These are phyloP conservation scores for Fusarium cicatricum DNA, from an alignment of 2,329 filamentous ascomycete genomes.

Conservation along the genomic window DNA sequence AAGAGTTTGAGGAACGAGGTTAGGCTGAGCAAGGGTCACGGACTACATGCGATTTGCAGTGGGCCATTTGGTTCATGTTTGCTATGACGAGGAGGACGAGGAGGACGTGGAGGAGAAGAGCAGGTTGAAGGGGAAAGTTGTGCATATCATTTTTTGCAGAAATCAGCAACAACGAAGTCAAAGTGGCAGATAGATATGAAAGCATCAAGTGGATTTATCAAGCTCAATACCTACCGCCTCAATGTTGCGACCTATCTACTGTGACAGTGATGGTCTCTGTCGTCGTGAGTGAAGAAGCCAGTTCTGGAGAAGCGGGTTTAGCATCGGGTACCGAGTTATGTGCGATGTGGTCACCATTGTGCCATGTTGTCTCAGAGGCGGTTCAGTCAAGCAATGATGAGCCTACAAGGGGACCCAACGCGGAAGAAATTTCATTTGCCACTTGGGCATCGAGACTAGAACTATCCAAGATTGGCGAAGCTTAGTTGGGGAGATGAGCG, in stretches of 20 bases:
- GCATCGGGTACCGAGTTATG: not conserved
- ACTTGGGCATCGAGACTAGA: conserved; percentile 31
- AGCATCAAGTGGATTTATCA: not conserved
- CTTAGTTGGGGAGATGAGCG: conserved; percentile 5
- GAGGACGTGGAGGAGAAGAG: not conserved
- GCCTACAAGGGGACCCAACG: conserved; percentile 11
- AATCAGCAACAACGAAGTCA: not conserved
- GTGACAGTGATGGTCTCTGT: not conserved
- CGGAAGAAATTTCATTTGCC: conserved; percentile 17
- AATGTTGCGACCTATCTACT: not conserved
- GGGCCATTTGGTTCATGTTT: no score
- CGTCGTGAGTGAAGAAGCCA: no score
- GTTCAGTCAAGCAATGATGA: not conserved
- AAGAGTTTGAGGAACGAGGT: conserved; percentile 1
- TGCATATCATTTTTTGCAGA: not conserved
- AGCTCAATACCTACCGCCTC: not conserved
- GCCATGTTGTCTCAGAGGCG: conserved; percentile 1
- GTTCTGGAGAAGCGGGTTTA: no score
- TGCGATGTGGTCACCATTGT: not conserved
- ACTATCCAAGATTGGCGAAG: conserved; percentile 21
- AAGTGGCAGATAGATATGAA: not conserved
- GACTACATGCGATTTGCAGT: no score
- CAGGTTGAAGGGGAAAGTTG: not conserved
- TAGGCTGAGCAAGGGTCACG: no score
- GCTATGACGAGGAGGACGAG: conserved; percentile 6